phyloP scores from a whole-genome alignment of 192 early-diverging fungal species.

The Piromyces finnis region DNA sequence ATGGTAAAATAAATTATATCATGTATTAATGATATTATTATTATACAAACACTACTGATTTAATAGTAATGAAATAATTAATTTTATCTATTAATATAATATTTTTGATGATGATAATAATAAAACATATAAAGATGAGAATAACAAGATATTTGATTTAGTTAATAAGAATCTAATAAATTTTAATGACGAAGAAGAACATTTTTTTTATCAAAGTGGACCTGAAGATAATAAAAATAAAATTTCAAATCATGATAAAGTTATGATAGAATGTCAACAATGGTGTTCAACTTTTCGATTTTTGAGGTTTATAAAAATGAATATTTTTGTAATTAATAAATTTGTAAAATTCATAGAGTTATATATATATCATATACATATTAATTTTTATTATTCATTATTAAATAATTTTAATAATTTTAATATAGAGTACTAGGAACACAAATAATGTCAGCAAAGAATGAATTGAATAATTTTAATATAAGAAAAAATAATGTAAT shows the following conservation, averaged over 20 bases:
- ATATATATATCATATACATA: too few relatives aligned
- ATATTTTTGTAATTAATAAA: too few relatives aligned
- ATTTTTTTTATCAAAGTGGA: not conserved
- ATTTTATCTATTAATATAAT: too few relatives aligned
- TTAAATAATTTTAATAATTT: too few relatives aligned
- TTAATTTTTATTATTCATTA: too few relatives aligned
- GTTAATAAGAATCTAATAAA: not conserved
- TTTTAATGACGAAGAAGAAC: not conserved
- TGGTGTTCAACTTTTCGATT: not conserved
- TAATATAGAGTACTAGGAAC: not conserved
- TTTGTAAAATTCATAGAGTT: too few relatives aligned
- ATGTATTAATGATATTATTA: too few relatives aligned
- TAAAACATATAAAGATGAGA: not conserved
- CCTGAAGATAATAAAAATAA: not conserved
- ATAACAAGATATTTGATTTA: too few relatives aligned
- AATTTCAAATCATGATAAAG: not conserved
- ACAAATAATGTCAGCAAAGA: not conserved
- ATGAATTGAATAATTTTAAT: not conserved
- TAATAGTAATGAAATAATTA: too few relatives aligned
- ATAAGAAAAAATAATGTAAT: not conserved
- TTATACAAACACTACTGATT: too few relatives aligned
- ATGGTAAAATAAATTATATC: not conserved
- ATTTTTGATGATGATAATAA: not conserved
- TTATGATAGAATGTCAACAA: not conserved
- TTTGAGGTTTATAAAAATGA: not conserved